These are phyloP conservation scores for Melocanna baccifera DNA, from an alignment of 176 grass and related monocot genomes.

Conservation along the genomic window DNA sequence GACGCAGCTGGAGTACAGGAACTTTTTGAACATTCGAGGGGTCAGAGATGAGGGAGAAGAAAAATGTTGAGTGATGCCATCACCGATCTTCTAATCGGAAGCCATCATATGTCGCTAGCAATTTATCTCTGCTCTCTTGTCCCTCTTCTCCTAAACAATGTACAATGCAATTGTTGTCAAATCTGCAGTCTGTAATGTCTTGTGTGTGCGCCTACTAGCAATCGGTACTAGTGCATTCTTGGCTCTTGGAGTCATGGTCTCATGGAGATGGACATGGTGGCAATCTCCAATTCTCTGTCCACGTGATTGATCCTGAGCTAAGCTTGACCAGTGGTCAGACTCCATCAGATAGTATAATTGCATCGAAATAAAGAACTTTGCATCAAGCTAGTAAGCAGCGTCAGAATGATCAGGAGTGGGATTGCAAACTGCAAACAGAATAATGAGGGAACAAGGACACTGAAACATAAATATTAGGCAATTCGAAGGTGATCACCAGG, in stretches of 20 bases:
- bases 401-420: neutral
- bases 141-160: neutral
- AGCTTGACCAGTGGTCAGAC: neutral
- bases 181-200: neutral
- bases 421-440: neutral
- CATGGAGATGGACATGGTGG: neutral
- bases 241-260: neutral
- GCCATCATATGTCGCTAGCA: neutral
- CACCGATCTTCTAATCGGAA: neutral
- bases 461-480: neutral
- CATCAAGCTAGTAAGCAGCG: neutral
- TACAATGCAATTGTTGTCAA: neutral
- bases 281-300: neutral
- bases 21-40: conserved; percentile 37
- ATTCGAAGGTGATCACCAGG: neutral
- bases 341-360: neutral
- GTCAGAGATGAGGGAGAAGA: neutral
- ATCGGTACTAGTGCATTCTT: neutral
- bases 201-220: neutral
- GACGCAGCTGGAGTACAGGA: conserved; percentile 48
- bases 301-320: neutral
- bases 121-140: neutral
- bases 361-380: neutral
- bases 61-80: neutral
- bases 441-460: neutral